Conservation (phyloP, 345 rosid species). For the Angophora floribunda region DNA sequence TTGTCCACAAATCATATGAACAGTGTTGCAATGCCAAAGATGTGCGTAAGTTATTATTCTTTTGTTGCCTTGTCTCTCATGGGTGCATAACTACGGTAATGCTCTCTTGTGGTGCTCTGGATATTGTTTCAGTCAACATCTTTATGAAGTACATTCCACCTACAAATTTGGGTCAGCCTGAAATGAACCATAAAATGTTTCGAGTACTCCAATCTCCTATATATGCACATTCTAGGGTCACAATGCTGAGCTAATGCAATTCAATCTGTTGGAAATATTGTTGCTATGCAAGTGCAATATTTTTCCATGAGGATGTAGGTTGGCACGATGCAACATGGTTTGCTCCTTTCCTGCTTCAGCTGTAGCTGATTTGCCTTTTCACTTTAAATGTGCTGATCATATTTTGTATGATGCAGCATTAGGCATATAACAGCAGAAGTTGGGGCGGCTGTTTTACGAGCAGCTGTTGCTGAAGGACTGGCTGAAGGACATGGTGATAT, state of each 20-base stretch:
- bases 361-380: background rate
- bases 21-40: background rate
- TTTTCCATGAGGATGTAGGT: background rate
- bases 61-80: background rate
- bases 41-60: background rate
- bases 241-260: background rate
- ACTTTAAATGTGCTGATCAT: background rate
- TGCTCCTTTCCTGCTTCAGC: background rate
- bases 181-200: background rate
- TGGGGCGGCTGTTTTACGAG: slow-evolving; percentile 82
- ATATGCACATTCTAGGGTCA: background rate
- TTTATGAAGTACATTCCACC: background rate
- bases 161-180: background rate
- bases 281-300: background rate
- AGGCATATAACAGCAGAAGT: slow-evolving; percentile 90
- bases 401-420: slow-evolving; percentile 45
- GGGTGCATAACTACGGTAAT: background rate
- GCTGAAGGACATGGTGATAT: slow-evolving; percentile 84
- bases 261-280: background rate
- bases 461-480: slow-evolving; percentile 72
- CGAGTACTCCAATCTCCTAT: background rate
- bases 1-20: background rate
- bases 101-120: background rate
- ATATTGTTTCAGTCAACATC: background rate
- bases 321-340: background rate